A percentile compares a stretch with the other conserved stretches of the same genome.
Evolutionary conservation across 805 yeast species (phyloP).

Genomic region (Zygosaccharomyces kombuchaensis): DNA sequence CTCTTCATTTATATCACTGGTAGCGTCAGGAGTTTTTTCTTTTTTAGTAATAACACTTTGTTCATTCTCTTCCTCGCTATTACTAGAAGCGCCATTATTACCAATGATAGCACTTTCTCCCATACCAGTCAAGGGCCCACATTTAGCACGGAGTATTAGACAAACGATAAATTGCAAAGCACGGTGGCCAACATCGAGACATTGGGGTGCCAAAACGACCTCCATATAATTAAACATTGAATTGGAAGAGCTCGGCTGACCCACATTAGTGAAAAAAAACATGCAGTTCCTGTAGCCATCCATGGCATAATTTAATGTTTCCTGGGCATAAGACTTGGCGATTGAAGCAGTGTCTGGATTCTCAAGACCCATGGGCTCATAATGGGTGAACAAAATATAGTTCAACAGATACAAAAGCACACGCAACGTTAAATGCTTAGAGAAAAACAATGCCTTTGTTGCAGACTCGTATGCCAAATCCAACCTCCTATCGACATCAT

Average conservation of each 20-base stretch:
- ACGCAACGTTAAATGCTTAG: constrained; percentile 40
- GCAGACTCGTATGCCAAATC: constrained; percentile 40
- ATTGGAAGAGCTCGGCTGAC: constrained; percentile 35
- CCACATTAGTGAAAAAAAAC: constrained; percentile 38
- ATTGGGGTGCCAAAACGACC: constrained; percentile 45
- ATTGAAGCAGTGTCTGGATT: constrained; percentile 34
- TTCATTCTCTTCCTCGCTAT: constrained; percentile 29
- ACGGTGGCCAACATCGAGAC: constrained; percentile 51
- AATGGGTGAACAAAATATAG: constrained; percentile 45
- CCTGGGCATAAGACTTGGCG: constrained; percentile 41
- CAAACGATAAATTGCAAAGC: constrained; percentile 57
- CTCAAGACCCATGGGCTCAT: constrained; percentile 40
- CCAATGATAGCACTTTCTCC: constrained; percentile 28
- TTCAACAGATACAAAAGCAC: constrained; percentile 48
- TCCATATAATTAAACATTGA: constrained; percentile 40
- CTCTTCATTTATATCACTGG: constrained; percentile 29
- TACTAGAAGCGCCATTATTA: constrained; percentile 18
- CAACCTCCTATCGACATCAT: constrained; percentile 31
- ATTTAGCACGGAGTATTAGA: constrained; percentile 45
- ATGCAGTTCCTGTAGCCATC: constrained; percentile 43
- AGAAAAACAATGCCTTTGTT: constrained; percentile 39
- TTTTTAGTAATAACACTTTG: constrained; percentile 17
- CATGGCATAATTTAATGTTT: constrained; percentile 40
- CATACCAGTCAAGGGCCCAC: constrained; percentile 40
- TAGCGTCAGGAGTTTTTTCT: constrained; percentile 25